Evolutionary conservation across 331 rosid genomes (phyloP), one percentile per base, ranked within the genome.

Genomic region (Quercus phellos): DNA sequence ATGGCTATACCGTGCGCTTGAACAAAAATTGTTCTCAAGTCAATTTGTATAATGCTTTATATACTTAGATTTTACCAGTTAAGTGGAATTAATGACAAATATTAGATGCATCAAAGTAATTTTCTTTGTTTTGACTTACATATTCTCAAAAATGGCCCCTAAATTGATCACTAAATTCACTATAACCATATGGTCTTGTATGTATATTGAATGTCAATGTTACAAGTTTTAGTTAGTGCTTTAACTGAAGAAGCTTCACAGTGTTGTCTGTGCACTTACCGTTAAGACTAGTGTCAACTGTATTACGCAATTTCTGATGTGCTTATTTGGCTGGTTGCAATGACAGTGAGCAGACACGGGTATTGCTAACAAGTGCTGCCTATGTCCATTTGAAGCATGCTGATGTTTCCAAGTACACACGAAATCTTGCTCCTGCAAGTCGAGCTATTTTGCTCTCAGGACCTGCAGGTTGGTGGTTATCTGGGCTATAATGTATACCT

Each of bases 361-460:
- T 85, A 13, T 67, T 91, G 87, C 86, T 95, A 59, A 95, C 98
- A 74, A 95, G 98, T 87, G 97, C 92, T 78, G 98, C 99, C 46
- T 95, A 89, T 82, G 97, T 95, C 50, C 98, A 93, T 83, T 86
- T 95, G 68, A 95, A 91, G 84, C 89, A 90, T 63, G 86, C 89
- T 6, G 99, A 95, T 63, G 90, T 90, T 83, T 93, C 90, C 1
- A 95, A 87, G 77, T 82, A 90, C 77, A 91, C 98, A 0, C 90
- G 98, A 7, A 93, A 95, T 78, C 98, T 95, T 59, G 86, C 97
- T 70, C 98, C 99, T 22, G 97, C 97, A 21, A 95, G 98, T 81
- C 85, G 91, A 34, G 90, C 96, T 19, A 91, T 95, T 90, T 83
- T 95, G 86, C 98, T 93, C 26, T 95, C 98, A 0, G 99, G 99